Evolutionary conservation across 768 basidiomycete genomes (phyloP).

Genomic region (Serendipita vermifera): DNA sequence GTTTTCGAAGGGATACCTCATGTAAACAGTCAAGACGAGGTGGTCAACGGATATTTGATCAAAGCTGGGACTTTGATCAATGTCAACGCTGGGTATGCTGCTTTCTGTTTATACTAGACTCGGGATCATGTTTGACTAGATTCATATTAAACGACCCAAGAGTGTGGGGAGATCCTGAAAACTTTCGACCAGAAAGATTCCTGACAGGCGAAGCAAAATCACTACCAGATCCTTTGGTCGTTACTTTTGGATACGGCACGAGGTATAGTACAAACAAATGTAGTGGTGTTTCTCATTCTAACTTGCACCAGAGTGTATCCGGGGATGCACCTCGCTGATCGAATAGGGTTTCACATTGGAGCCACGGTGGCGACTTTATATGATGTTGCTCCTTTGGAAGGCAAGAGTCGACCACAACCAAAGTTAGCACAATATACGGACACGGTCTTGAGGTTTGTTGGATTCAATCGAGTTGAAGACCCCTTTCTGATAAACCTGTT

Average conservation of each 20-base stretch:
- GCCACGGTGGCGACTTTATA: not conserved
- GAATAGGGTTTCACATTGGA: not conserved
- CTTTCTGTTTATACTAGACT: not conserved
- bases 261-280: not conserved
- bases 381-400: not conserved
- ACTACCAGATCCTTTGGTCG: not conserved
- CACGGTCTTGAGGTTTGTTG: not conserved
- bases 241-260: not conserved
- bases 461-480: no score
- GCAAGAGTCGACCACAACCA: not conserved
- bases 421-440: not conserved
- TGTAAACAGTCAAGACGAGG: not conserved
- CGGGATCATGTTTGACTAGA: not conserved
- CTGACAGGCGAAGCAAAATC: not conserved
- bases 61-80: not conserved
- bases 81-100: no score
- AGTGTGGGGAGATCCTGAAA: not conserved
- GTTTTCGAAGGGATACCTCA: no score
- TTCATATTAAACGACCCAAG: not conserved
- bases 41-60: not conserved
- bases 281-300: not conserved
- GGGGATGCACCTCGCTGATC: conserved; percentile 5
- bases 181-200: not conserved
- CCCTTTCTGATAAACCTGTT: no score
- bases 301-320: not conserved